Conservation (phyloP, 2,329 filamentous ascomycete genomes). For the Chaetomium sp. region DNA sequence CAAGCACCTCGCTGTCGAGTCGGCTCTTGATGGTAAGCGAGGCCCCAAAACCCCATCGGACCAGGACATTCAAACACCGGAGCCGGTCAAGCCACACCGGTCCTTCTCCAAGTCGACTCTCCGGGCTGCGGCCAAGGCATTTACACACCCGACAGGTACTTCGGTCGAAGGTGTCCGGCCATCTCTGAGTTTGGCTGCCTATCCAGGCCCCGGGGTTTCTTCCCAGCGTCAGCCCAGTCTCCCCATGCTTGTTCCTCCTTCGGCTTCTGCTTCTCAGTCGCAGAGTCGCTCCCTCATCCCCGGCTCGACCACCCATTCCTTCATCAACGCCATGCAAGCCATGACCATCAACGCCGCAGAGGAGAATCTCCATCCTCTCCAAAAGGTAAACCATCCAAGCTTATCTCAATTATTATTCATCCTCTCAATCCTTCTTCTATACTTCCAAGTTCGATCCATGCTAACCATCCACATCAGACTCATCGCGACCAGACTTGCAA, state of each 20-base stretch:
- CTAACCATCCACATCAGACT: conserved; percentile 19
- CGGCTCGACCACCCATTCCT: not conserved
- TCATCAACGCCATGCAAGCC: conserved; percentile 13
- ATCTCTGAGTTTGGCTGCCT: conserved; percentile 5
- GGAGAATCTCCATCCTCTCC: conserved; percentile 13
- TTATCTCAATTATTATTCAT: not conserved
- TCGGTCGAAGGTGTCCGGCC: not conserved
- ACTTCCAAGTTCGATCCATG: not conserved
- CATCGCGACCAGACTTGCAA: conserved; percentile 16
- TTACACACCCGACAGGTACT: not conserved
- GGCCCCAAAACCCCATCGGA: conserved; percentile 3
- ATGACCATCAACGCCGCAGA: conserved; percentile 12
- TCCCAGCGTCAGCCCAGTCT: not conserved
- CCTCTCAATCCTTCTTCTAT: not conserved
- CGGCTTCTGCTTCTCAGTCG: not conserved
- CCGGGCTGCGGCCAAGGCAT: not conserved
- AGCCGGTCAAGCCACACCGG: not conserved
- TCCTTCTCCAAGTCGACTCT: conserved; percentile 15
- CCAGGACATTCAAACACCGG: not conserved
- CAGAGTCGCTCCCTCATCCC: conserved; percentile 1
- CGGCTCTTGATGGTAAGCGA: not conserved
- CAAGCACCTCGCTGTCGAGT: not conserved
- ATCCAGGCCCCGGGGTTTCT: conserved; percentile 1
- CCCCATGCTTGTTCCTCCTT: not conserved
- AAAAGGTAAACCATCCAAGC: conserved; percentile 15